Evolutionary conservation across 1,284 basidiomycete genomes (phyloP), one percentile per base, ranked within the genome.

Genomic region (Ustilago vetiveriae): DNA sequence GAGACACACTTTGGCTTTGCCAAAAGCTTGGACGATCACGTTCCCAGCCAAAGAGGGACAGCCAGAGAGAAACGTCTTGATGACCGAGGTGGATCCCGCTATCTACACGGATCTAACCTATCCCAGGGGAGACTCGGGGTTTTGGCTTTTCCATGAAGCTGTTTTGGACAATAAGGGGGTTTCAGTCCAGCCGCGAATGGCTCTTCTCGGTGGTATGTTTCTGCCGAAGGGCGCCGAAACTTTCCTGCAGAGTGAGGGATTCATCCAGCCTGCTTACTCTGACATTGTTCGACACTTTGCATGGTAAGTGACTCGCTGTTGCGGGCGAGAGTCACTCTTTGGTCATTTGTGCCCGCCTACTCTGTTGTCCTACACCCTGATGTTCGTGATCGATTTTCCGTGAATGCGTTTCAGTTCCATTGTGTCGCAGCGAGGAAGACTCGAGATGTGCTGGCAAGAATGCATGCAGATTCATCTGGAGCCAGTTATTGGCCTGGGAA

Each of bases 141-240:
- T 50, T 11, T 50, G 39, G 39, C 32, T 50, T 11, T 36, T 50
- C n/a, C 17, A 41, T 22, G 48, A 50, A 22, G 30, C 32, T 1
- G 10, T 26, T 0, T 0, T 22, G 6, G 39, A 50, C 11, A 3
- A 5, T 2, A 3, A 2, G 0, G 2, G 26, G 6, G 27, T 13
- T 2, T 2, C 2, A 4, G 6, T 6, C 2, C 8, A 4, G n/a
- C 39, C 30, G 6, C 21, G 22, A 10, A 11, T 50, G 23, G 23
- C 23, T 17, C 16, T 53, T 26, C 51, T 53, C 24, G 51, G 51
- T 11, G 51, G 29, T 29, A 35, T 44, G 37, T 53, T 45, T 16
- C 23, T 53, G 17, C 51, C 51, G 2, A 39, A 24, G 13, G n/a
- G 26, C 17, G 51, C 36, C 14, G 8, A n/a, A 3, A 9, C 19